phyloP scores from a whole-genome alignment of 2,329 filamentous ascomycete genomes.

The Neofusicoccum sp. region DNA sequence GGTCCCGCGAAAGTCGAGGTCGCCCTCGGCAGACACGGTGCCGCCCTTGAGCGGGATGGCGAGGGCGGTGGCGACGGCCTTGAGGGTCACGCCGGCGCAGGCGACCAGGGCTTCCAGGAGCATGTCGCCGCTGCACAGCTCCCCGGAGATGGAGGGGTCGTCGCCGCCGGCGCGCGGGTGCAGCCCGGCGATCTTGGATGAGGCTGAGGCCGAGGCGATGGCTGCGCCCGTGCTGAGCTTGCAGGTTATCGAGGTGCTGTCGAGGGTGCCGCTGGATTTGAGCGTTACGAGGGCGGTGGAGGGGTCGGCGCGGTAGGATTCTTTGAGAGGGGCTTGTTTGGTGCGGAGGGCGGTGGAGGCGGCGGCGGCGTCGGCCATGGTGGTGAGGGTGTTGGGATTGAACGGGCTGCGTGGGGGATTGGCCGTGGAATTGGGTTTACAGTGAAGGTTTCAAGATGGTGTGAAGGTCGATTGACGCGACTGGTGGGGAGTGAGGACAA shows the following conservation, averaged over 20 bases:
- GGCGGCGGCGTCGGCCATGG: constrained; percentile 19
- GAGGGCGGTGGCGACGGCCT: constrained; percentile 50
- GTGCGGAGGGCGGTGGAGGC: constrained; percentile 44
- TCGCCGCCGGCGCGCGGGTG: constrained; percentile 48
- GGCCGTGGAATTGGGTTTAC: not conserved
- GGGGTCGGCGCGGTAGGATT: constrained; percentile 44
- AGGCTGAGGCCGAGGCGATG: constrained; percentile 35
- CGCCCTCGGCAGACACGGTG: constrained; percentile 45
- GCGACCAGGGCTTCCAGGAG: constrained; percentile 51
- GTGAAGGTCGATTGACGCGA: not conserved
- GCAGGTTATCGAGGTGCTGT: constrained; percentile 47
- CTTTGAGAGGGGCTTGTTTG: constrained; percentile 51
- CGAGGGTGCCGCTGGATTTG: constrained; percentile 44
- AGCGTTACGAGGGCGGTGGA: constrained; percentile 48
- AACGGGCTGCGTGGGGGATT: too few relatives aligned
- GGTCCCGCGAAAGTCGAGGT: constrained; percentile 51
- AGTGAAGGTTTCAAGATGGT: not conserved
- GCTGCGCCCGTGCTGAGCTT: constrained; percentile 45
- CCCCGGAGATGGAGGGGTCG: constrained; percentile 41
- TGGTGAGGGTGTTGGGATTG: not conserved
- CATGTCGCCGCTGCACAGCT: constrained; percentile 52
- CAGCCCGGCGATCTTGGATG: constrained; percentile 38
- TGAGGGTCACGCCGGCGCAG: constrained; percentile 52
- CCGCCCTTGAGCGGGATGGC: constrained; percentile 45
- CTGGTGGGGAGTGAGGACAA: not conserved